Conservation (phyloP, 768 basidiomycete species). For the Suillus decipiens region DNA sequence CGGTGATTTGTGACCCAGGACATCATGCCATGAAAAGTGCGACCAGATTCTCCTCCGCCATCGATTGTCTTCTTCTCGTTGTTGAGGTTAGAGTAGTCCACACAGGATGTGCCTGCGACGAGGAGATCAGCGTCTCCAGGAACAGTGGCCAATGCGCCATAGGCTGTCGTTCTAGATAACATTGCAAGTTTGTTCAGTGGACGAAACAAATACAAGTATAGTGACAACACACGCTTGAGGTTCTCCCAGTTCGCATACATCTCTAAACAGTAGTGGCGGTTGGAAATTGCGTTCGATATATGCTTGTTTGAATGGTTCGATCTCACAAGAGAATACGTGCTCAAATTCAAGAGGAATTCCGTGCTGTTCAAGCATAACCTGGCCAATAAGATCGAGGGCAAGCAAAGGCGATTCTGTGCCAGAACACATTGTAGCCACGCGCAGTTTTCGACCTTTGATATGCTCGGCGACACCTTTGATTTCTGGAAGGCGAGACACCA, state of each 20-base stretch:
- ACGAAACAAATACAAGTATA: background rate
- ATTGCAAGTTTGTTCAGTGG: slow-evolving; percentile 1
- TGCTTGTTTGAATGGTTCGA: slow-evolving; percentile 96
- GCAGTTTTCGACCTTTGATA: slow-evolving; percentile 77
- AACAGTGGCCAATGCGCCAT: slow-evolving; percentile 81
- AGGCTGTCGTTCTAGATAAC: slow-evolving; percentile 77
- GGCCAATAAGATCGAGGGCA: slow-evolving; percentile 82
- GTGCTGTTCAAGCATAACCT: slow-evolving; percentile 70
- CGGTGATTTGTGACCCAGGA: slow-evolving; percentile 85
- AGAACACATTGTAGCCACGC: slow-evolving; percentile 97
- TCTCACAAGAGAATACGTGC: slow-evolving; percentile 96
- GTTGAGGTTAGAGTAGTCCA: slow-evolving; percentile 96
- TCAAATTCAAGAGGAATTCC: slow-evolving; percentile 69
- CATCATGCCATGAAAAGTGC: slow-evolving; percentile 95
- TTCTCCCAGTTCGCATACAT: slow-evolving; percentile 87
- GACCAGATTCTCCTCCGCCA: slow-evolving; percentile 88
- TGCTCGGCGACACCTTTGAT: slow-evolving; percentile 67
- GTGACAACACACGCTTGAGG: slow-evolving; percentile 63
- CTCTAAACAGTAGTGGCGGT: slow-evolving; percentile 89
- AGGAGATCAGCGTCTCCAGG: slow-evolving; percentile 91
- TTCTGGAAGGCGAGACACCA: slow-evolving; percentile 64
- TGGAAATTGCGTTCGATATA: slow-evolving; percentile 97
- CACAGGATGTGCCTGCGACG: slow-evolving; percentile 93
- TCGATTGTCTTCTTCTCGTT: slow-evolving; percentile 89
- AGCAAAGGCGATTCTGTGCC: slow-evolving; percentile 95